Evolutionary conservation across 2,329 filamentous ascomycete genomes (phyloP).

Genomic region (Pyrenochaeta sp.): DNA sequence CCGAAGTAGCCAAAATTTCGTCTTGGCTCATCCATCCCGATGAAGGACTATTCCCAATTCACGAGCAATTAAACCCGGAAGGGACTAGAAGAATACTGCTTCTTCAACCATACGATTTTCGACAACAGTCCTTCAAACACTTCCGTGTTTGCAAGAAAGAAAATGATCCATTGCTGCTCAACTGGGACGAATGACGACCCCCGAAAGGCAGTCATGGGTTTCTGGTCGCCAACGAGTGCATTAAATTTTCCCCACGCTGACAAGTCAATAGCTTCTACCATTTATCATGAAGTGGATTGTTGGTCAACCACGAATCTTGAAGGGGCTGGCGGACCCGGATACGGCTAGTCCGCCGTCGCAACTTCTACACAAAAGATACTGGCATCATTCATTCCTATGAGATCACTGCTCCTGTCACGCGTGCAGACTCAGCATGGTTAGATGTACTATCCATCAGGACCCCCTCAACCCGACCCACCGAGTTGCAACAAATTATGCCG

Average conservation of each 20-base stretch:
- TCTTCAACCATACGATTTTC: conserved; percentile 4
- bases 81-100: conserved; percentile 4
- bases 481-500: neutral
- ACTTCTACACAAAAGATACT: neutral
- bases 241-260: conserved; percentile 3
- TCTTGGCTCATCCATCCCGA: conserved; percentile 13
- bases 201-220: conserved; percentile 13
- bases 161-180: conserved; percentile 13
- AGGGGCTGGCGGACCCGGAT: no score
- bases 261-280: conserved; percentile 12
- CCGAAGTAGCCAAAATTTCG: conserved; percentile 13
- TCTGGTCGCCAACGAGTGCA: conserved; percentile 21
- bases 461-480: no score
- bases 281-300: conserved; percentile 22
- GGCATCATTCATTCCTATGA: conserved; percentile 12
- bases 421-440: conserved; percentile 12
- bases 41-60: no score
- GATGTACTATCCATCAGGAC: conserved; percentile 11
- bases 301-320: no score
- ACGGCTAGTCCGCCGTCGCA: no score
- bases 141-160: conserved; percentile 1
- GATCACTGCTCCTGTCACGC: neutral
- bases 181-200: conserved; percentile 15
- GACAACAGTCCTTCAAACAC: conserved; percentile 11
- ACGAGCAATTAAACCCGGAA: no score